Conservation (phyloP, 1,284 basidiomycete genomes). For the Caloboletus inedulis region DNA sequence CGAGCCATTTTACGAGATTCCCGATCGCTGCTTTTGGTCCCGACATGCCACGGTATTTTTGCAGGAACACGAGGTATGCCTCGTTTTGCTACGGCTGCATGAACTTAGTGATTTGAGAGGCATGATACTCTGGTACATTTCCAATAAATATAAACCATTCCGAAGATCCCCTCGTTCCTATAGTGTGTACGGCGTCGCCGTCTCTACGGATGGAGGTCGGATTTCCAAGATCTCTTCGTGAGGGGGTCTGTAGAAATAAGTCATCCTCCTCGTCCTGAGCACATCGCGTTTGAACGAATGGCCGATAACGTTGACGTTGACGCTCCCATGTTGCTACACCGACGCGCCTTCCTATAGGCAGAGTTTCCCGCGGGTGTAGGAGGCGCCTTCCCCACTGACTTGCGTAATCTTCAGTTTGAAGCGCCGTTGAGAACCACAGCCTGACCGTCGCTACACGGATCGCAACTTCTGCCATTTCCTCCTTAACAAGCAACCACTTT, state of each 20-base stretch:
- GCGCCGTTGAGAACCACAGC: neutral
- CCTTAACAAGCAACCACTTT: neutral
- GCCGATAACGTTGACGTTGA: no score
- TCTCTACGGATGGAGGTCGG: no score
- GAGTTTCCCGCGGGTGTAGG: no score
- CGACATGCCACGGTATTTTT: neutral
- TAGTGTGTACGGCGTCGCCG: neutral
- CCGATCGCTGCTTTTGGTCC: neutral
- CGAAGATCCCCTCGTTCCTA: neutral
- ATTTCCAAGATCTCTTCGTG: neutral
- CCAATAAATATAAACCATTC: neutral
- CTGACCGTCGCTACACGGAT: neutral
- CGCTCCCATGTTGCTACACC: neutral
- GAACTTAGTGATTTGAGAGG: neutral
- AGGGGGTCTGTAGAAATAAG: neutral
- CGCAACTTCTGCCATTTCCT: neutral
- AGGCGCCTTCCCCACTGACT: neutral
- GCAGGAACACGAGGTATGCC: neutral
- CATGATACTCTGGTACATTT: neutral
- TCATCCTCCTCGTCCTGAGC: neutral
- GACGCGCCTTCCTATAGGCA: neutral
- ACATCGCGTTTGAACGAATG: neutral
- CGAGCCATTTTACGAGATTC: neutral
- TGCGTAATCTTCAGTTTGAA: neutral
- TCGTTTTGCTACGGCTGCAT: neutral